Base-by-base conservation (phyloP, 106 monocot species). In the Hemerocallis citrina region DNA sequence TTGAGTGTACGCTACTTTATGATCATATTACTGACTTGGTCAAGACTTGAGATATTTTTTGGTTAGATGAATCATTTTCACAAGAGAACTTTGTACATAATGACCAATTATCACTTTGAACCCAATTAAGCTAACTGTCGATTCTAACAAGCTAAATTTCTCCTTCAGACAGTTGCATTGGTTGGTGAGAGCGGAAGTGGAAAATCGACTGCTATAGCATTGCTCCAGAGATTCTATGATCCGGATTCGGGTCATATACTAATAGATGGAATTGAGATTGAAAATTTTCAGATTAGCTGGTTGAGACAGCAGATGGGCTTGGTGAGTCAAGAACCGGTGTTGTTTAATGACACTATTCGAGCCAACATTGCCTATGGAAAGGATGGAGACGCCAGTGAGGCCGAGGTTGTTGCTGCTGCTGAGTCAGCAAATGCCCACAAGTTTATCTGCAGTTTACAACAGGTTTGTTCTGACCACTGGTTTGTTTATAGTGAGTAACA, bases 291-390 rank as follows among this genome's bases (percentile, higher is more conserved):
- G 16, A 23, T 67, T 11, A 55, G 43, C 15, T 57, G 67, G 67
- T 29, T 67, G 17, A 67, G 67, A 30, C 67, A 56, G 44, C 67
- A 68, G 31, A 68, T 58, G 58, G 68, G 68, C 20, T 32, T 68
- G 3, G 58, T 57, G 30, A 68, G 68, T 12, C 57, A 68, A 48
- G 68, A 68, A 68, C 58, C 58, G 13, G 46, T 40, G 0, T 31
- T 70, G 40, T 70, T 70, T 50, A 61, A 70, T 52, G 70, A 70
- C 50, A 70, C 70, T 3, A 60, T 70, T 61, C 59, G 70, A 24
- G 68, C 57, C 5, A 68, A 68, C 44, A 68, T 68, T 44, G 68
- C 68, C 20, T 68, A 68, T 12, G 68, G 68, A 7, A 68, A 57
- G 35, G 57, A 57, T 44, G 67, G 40, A 10, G 31, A 6, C 0